Conservation (phyloP, 805 yeast species). For the Candida nonsorbophila region DNA sequence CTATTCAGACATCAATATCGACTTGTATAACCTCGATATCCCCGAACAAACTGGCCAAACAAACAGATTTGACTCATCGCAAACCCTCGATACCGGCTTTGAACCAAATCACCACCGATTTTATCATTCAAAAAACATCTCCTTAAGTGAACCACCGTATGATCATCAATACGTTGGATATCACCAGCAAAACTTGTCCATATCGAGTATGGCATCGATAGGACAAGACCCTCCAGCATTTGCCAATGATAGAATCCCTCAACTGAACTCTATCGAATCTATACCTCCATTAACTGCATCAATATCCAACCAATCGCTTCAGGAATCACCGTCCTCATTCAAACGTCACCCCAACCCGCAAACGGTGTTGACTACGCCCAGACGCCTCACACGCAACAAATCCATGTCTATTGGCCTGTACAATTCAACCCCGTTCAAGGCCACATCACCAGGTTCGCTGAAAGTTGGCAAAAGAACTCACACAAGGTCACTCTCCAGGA, state of each 20-base stretch:
- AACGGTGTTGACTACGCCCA: slow-evolving; percentile 25
- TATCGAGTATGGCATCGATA: background rate
- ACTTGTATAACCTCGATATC: slow-evolving; percentile 5
- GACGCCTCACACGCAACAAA: slow-evolving; percentile 26
- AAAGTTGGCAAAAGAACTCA: slow-evolving; percentile 33
- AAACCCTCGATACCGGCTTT: too few species aligned
- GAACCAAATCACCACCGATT: too few species aligned
- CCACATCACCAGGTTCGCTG: slow-evolving; percentile 2
- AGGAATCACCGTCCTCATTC: slow-evolving; percentile 26
- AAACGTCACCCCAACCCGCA: slow-evolving; percentile 7
- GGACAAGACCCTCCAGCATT: background rate
- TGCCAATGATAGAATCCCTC: slow-evolving; percentile 4
- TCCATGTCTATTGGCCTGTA: slow-evolving; percentile 21
- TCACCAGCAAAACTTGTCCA: slow-evolving; percentile 8
- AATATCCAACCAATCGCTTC: slow-evolving; percentile 27
- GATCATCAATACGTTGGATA: too few species aligned
- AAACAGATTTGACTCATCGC: too few species aligned
- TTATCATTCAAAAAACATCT: too few species aligned
- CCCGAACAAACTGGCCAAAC: slow-evolving; percentile 7
- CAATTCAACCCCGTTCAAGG: slow-evolving; percentile 3
- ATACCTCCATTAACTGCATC: slow-evolving; percentile 33
- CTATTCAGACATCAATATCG: slow-evolving; percentile 4
- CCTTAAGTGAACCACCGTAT: too few species aligned
- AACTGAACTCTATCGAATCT: slow-evolving; percentile 22
- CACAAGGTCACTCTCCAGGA: slow-evolving; percentile 35